These are phyloP conservation scores for Fusarium sp. DNA, from an alignment of 2,329 filamentous ascomycete genomes.

Conservation along the genomic window DNA sequence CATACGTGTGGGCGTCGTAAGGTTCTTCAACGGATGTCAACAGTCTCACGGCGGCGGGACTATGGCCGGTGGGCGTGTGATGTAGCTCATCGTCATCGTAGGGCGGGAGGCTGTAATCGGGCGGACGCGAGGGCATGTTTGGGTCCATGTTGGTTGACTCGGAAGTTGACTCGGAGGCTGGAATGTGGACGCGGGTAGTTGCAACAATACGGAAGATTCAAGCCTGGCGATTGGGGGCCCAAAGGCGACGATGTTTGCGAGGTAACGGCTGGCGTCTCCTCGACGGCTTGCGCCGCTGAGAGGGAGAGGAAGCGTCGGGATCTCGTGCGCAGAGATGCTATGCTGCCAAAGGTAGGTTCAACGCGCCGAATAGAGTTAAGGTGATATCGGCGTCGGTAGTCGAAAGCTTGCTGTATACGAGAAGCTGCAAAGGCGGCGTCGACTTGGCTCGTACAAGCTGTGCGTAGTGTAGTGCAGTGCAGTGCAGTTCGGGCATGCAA, in stretches of 20 bases:
- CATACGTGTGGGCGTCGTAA: constrained; percentile 69
- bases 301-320: constrained; percentile 12
- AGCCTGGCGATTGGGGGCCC: constrained; percentile 21
- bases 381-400: constrained; percentile 23
- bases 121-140: constrained; percentile 67
- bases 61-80: constrained; percentile 63
- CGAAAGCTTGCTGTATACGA: constrained; percentile 36
- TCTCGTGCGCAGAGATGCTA: constrained; percentile 3
- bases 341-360: neutral
- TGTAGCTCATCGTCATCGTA: constrained; percentile 69
- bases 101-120: constrained; percentile 70
- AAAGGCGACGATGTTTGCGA: constrained; percentile 11
- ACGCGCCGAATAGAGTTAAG: constrained; percentile 10
- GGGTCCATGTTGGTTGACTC: constrained; percentile 62
- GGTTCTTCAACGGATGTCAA: constrained; percentile 75
- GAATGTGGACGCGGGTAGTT: constrained; percentile 49
- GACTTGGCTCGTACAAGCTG: constrained; percentile 18
- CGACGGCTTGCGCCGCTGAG: constrained; percentile 41
- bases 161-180: constrained; percentile 42
- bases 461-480: neutral
- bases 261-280: constrained; percentile 21
- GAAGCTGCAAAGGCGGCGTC: constrained; percentile 30
- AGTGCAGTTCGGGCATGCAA: constrained; percentile 2
- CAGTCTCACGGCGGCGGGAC: constrained; percentile 71
- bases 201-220: constrained; percentile 34